Evolutionary conservation across 176 grass and related monocot genomes (phyloP), one percentile per base, ranked within the genome.

Genomic region (Zizania latifolia): DNA sequence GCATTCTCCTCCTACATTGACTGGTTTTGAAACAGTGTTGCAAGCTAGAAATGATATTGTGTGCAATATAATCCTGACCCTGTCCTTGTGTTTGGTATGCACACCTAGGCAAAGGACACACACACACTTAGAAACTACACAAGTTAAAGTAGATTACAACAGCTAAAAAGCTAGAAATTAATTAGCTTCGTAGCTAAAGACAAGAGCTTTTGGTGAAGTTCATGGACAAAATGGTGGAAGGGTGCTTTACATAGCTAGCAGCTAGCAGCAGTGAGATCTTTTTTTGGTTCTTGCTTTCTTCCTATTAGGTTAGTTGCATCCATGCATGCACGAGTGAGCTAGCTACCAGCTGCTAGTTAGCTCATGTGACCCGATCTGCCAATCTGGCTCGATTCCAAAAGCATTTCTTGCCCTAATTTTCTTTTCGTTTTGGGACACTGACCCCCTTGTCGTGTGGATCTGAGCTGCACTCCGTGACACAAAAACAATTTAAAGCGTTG

Each of bases 1-100:
- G 84, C 82, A 91, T 90, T 94, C 89, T 80, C 65, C 54, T 70
- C 60, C 75, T 86, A 84, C 78, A 90, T 94, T 98, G 95, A 94
- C 91, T 81, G 72, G 64, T 65, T 70, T 83, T 66, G 39, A 79
- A 66, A 89, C 87, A 80, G 33, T 84, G 76, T 65, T 53, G 4
- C 48, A 53, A 77, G 37, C 72, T 71, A 7, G 57, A 56, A 34
- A 48, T 71, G 65, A 65, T 65, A 72, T 57, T 6, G n/a, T 50
- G 1, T n/a, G 31, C 17, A 65, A 58, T 23, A 53, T 53, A 53
- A 53, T 58, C 35, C 63, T 37, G 72, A 87, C 58, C 70, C 66
- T 22, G 62, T 77, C 78, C 66, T 71, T 72, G 72, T 45, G 72
- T 23, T 55, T 53, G 43, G 73, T 64, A 26, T 22, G 35, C 58